Conservation (phyloP, 345 rosid species). For the Mallotus nudiflorus region DNA sequence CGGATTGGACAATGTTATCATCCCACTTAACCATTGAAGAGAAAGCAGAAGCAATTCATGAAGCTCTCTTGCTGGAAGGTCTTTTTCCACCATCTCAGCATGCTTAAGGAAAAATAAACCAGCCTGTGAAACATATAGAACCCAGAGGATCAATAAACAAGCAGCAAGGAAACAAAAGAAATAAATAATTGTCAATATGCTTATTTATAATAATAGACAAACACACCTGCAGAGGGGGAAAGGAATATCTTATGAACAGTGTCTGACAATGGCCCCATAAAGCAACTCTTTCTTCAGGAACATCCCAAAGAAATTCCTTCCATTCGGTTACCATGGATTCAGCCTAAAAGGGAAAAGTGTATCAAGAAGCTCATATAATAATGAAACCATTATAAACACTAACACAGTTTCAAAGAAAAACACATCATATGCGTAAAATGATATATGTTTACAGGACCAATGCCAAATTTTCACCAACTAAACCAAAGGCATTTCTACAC, state of each 20-base stretch:
- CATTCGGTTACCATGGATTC: conserved; percentile 99
- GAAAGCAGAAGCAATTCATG: conserved; percentile 85
- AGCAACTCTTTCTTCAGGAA: conserved; percentile 97
- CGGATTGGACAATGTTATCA: conserved; percentile 76
- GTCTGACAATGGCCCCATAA: conserved; percentile 98
- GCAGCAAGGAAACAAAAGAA: conserved; percentile 14
- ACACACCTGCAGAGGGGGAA: conserved; percentile 80
- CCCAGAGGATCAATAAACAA: conserved; percentile 9
- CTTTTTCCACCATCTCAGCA: conserved; percentile 93
- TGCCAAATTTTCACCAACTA: background rate
- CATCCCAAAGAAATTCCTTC: conserved; percentile 99
- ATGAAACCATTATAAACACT: background rate
- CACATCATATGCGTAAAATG: background rate
- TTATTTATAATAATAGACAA: conserved; percentile 4
- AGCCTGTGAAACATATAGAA: conserved; percentile 56
- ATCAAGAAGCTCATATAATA: too few relatives aligned
- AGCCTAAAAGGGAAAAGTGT: conserved; percentile 51
- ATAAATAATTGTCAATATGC: background rate
- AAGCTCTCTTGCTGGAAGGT: conserved; percentile 90
- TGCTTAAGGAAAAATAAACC: conserved; percentile 92
- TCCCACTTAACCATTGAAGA: conserved; percentile 95
- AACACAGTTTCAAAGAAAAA: background rate
- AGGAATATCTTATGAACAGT: conserved; percentile 80
- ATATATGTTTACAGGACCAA: background rate
- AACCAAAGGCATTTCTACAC: background rate